phyloP scores from a whole-genome alignment of 208 protist species.

The Leishmania guyanensis region DNA sequence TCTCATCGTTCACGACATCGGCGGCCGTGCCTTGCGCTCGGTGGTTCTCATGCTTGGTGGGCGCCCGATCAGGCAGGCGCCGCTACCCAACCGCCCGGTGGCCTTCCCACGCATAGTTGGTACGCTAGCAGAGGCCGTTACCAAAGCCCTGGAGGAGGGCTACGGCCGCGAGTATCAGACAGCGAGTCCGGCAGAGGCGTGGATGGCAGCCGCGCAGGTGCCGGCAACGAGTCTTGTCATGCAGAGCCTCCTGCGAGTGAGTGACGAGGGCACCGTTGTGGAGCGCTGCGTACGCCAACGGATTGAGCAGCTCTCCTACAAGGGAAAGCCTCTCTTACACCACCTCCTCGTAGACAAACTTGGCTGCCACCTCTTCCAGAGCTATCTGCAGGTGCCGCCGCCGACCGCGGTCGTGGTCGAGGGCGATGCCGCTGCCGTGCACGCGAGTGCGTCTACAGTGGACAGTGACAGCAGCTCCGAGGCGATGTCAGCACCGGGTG shows the following conservation, averaged over 20 bases:
- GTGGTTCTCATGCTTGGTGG: slow-evolving; percentile 84
- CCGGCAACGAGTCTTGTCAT: slow-evolving; percentile 81
- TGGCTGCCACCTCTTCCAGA: slow-evolving; percentile 86
- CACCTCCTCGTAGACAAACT: slow-evolving; percentile 65
- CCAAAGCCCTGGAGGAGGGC: slow-evolving; percentile 56
- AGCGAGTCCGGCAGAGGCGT: slow-evolving; percentile 44
- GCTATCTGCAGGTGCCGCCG: slow-evolving; percentile 71
- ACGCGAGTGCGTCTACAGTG: not conserved
- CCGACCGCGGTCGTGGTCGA: slow-evolving; percentile 43
- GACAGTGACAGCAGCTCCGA: not conserved
- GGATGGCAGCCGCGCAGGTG: slow-evolving; percentile 68
- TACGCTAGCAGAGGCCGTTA: slow-evolving; percentile 44
- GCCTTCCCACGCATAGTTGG: slow-evolving; percentile 48
- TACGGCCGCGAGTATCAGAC: slow-evolving; percentile 53
- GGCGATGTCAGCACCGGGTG: slow-evolving; percentile 11
- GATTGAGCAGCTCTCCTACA: slow-evolving; percentile 52
- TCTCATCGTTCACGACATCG: slow-evolving; percentile 75
- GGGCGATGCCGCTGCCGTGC: slow-evolving; percentile 35
- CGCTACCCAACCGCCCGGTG: slow-evolving; percentile 42
- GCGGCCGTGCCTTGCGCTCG: slow-evolving; percentile 73
- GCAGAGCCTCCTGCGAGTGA: slow-evolving; percentile 84
- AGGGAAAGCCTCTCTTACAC: slow-evolving; percentile 53
- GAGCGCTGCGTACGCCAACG: slow-evolving; percentile 56
- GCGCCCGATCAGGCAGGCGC: slow-evolving; percentile 66
- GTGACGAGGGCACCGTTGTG: slow-evolving; percentile 42